Evolutionary conservation across 768 basidiomycete genomes (phyloP), one percentile per base, ranked within the genome.

Genomic region (Boletus vermiculosoides): DNA sequence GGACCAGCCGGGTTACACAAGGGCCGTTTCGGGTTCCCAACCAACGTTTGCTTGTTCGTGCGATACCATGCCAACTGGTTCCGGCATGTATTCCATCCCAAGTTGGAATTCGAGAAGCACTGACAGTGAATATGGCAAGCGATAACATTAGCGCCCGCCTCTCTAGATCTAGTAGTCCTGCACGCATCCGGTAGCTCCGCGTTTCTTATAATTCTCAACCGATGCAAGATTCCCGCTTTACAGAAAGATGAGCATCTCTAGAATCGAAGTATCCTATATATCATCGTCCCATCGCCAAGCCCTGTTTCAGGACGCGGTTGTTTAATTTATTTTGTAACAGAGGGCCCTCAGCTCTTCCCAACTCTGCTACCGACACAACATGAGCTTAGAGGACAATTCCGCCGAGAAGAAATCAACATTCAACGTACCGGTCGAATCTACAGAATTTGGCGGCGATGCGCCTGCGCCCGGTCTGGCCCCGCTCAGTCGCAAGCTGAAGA

Each of bases 401-500:
- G 1, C 58, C 39, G 50, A 45, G 42, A 54, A 51, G 28, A 51
- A 48, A 25, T 18, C 31, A 2, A n/a, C 52, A n/a, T 47, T 39
- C 44, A 5, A 39, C 23, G 13, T 22, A 15, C 50, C 34, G 10
- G 34, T 56, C 5, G 62, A 42, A 25, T 45, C 62, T n/a, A 34
- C 48, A 12, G 46, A 47, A 23, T 25, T 20, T 9, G 31, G 45
- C 8, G 15, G 37, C 1, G 30, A 7, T 4, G n/a, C n/a, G 0
- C 15, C 45, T 34, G 34, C 22, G 6, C 22, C 15, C n/a, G n/a
- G n/a, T 15, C 23, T 36, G 5, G 12, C 23, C 0, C 52, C 36
- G 5, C 54, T 66, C 16, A 46, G 55, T 37, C 71, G 71, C 22
- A 44, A 67, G 56, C 55, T 69, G 18, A 71, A 72, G 56, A 64